A percentile compares a stretch with the other conserved stretches of the same genome.
phyloP scores from a whole-genome alignment of 2,329 filamentous ascomycete genomes.

The Cytospora schulzeri region DNA sequence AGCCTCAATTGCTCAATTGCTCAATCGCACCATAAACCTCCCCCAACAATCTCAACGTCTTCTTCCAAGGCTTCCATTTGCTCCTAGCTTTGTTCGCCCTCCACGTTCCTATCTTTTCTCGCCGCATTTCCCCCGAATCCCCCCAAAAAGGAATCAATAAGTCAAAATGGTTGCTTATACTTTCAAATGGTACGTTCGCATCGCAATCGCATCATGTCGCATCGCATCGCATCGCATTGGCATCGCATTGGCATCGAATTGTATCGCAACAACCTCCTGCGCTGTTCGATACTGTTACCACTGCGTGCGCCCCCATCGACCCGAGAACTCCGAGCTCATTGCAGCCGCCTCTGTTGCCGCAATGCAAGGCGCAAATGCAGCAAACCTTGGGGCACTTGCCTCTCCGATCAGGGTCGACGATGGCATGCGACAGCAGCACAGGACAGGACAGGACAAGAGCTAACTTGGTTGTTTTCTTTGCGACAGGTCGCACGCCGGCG shows the following conservation, averaged over 20 bases:
- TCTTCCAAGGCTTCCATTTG: neutral
- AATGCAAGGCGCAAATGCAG: neutral
- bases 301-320: neutral
- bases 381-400: neutral
- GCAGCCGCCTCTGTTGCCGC: neutral
- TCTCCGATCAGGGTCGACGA: neutral
- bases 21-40: neutral
- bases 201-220: conserved; percentile 6
- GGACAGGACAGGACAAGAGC: neutral
- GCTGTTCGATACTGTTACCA: neutral
- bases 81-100: neutral
- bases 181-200: conserved; percentile 29
- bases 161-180: conserved; percentile 25
- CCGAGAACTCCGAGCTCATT: neutral
- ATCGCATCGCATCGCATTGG: neutral
- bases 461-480: neutral
- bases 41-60: neutral
- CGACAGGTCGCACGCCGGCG: conserved; percentile 77
- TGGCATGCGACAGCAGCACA: neutral
- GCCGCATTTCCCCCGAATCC: neutral
- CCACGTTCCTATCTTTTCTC: neutral
- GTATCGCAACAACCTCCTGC: conserved; percentile 8
- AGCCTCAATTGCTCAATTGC: conserved; percentile 2
- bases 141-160: conserved; percentile 1
- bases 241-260: neutral